Conservation (phyloP, 176 grass and related monocot species). For the Carex littledalei region DNA sequence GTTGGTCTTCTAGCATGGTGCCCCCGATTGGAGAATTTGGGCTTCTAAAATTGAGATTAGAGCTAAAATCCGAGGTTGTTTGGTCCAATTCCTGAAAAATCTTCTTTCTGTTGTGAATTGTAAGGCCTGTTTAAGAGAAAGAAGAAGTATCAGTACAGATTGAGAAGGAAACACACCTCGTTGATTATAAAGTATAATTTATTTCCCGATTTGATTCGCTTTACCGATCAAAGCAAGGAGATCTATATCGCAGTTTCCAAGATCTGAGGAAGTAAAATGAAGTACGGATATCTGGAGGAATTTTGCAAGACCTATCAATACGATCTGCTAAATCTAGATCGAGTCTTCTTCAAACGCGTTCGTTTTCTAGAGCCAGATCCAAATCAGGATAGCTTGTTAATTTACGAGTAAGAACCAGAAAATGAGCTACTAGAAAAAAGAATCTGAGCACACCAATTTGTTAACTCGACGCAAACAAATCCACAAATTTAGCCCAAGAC, state of each 20-base stretch:
- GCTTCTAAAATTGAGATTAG: not conserved
- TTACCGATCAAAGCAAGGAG: conserved; percentile 15
- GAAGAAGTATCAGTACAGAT: conserved; percentile 6
- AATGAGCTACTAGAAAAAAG: not conserved
- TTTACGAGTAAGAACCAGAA: conserved; percentile 3
- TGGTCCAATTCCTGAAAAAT: conserved; percentile 13
- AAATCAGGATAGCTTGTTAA: not conserved
- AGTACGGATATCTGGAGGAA: conserved; percentile 3
- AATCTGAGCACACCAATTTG: not conserved
- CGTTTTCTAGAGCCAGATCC: conserved; percentile 2
- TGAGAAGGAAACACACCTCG: not conserved
- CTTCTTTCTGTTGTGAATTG: conserved; percentile 32
- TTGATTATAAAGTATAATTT: not conserved
- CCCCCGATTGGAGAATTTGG: conserved; percentile 14
- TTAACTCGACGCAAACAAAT: not conserved
- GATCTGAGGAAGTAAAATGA: conserved; percentile 7
- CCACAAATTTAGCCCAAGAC: not conserved
- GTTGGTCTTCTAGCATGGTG: conserved; percentile 70
- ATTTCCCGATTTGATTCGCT: not conserved
- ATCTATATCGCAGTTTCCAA: conserved; percentile 8
- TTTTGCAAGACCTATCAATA: conserved; percentile 9
- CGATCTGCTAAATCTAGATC: conserved; percentile 4
- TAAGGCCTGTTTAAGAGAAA: conserved; percentile 13
- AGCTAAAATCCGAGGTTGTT: not conserved
- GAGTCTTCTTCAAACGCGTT: not conserved